Evolutionary conservation across 495 filamentous ascomycete species (phyloP).

Genomic region (Annulohypoxylon moriforme): DNA sequence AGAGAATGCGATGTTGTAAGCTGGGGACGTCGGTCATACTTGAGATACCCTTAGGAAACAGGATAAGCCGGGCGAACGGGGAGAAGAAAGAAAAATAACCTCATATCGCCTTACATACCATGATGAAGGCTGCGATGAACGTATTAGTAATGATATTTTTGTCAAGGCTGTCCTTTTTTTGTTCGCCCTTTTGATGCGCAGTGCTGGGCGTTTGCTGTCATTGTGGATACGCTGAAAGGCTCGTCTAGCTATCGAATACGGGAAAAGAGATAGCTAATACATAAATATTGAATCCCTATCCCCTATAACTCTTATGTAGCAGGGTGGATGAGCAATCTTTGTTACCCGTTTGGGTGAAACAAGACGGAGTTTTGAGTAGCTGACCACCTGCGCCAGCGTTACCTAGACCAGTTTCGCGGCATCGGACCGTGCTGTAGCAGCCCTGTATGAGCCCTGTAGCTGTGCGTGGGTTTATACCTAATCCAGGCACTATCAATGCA

Average conservation of each 20-base stretch:
- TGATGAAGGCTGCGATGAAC: slow-evolving; percentile 25
- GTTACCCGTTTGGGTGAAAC: slow-evolving; percentile 31
- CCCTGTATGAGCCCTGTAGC: slow-evolving; percentile 32
- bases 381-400: neutral
- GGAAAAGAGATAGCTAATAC: slow-evolving; percentile 2
- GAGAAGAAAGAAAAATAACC: slow-evolving; percentile 3
- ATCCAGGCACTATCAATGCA: slow-evolving; percentile 24
- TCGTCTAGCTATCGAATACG: slow-evolving; percentile 3
- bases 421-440: slow-evolving; percentile 36
- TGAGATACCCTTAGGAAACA: slow-evolving; percentile 46
- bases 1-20: slow-evolving; percentile 41
- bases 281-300: neutral
- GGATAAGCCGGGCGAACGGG: slow-evolving; percentile 19
- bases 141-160: slow-evolving; percentile 34
- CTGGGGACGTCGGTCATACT: slow-evolving; percentile 39
- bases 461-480: slow-evolving; percentile 21
- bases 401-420: slow-evolving; percentile 30
- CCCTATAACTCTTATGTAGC: neutral
- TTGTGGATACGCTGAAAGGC: slow-evolving; percentile 10
- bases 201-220: neutral
- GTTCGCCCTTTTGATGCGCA: neutral
- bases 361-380: slow-evolving; percentile 20
- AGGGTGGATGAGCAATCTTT: neutral
- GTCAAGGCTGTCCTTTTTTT: neutral
- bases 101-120: neutral